A percentile compares a stretch with the other conserved stretches of the same genome.
Conservation (phyloP, 176 grass and related monocot genomes). For the Oryza brachyantha region DNA sequence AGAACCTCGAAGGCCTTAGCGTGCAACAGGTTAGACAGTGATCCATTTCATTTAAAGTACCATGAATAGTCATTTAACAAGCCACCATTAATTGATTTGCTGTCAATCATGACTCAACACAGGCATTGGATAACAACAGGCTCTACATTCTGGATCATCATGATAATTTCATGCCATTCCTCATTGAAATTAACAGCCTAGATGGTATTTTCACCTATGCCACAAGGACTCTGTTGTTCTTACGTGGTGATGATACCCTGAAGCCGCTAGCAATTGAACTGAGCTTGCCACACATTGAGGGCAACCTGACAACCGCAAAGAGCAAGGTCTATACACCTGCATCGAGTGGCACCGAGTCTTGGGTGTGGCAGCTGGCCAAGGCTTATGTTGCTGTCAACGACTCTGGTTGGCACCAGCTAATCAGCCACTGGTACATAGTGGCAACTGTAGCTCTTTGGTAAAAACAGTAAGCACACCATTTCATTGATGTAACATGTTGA, state of each 20-base stretch:
- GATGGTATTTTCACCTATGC: conserved; percentile 52
- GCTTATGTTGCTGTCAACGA: conserved; percentile 15
- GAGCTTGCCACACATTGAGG: background rate
- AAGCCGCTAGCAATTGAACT: conserved; percentile 13
- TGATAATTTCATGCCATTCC: conserved; percentile 59
- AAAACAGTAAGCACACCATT: background rate
- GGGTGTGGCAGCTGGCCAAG: conserved; percentile 16
- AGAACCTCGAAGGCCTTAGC: conserved; percentile 38
- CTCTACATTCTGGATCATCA: conserved; percentile 79
- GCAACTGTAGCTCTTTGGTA: background rate
- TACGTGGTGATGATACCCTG: conserved; percentile 3
- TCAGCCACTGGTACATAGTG: conserved; percentile 14
- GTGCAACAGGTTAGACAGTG: conserved; percentile 18
- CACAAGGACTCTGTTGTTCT: conserved; percentile 42
- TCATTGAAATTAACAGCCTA: conserved; percentile 38
- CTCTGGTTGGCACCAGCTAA: conserved; percentile 1
- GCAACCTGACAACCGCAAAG: background rate
- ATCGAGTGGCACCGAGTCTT: background rate
- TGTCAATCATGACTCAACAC: background rate
- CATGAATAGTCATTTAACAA: background rate
- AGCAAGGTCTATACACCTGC: conserved; percentile 13
- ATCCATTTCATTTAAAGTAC: background rate
- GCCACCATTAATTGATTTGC: too few relatives aligned
- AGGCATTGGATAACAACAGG: conserved; percentile 38
- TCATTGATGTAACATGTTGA: background rate